Evolutionary conservation across 768 basidiomycete genomes (phyloP).

Genomic region (Pisolithus microcarpus): DNA sequence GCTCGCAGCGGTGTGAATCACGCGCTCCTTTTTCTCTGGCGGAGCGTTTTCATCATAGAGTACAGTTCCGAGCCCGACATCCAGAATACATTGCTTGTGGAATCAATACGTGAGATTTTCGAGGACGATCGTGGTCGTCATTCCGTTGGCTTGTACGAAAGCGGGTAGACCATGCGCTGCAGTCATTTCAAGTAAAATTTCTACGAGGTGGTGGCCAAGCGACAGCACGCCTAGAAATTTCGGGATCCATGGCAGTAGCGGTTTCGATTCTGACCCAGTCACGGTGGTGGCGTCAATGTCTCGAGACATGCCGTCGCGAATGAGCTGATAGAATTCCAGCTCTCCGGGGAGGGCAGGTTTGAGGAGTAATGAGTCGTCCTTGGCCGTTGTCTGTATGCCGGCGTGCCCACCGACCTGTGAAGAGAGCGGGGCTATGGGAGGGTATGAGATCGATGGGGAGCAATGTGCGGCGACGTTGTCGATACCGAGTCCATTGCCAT

Average conservation of each 20-base stretch:
- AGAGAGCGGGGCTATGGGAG: slow-evolving; percentile 29
- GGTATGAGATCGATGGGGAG: slow-evolving; percentile 10
- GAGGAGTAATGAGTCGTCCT: slow-evolving; percentile 73
- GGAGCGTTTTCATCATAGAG: slow-evolving; percentile 68
- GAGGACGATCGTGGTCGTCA: slow-evolving; percentile 68
- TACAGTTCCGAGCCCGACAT: slow-evolving; percentile 60
- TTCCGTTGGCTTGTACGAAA: slow-evolving; percentile 37
- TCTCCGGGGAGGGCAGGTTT: slow-evolving; percentile 66
- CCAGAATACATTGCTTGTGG: slow-evolving; percentile 63
- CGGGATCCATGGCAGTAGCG: slow-evolving; percentile 57
- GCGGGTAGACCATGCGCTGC: not conserved
- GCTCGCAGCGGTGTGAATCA: slow-evolving; percentile 60
- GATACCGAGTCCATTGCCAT: too few species aligned
- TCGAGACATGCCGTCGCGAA: slow-evolving; percentile 33
- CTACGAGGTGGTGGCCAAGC: slow-evolving; percentile 49
- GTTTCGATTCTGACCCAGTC: slow-evolving; percentile 8
- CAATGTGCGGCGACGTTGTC: too few species aligned
- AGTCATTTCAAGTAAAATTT: slow-evolving; percentile 14
- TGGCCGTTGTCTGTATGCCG: slow-evolving; percentile 61
- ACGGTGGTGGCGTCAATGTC: slow-evolving; percentile 15
- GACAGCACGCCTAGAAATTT: slow-evolving; percentile 73
- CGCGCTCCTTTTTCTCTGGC: slow-evolving; percentile 42
- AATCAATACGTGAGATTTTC: slow-evolving; percentile 77
- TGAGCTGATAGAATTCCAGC: slow-evolving; percentile 57
- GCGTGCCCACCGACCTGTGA: slow-evolving; percentile 80